phyloP scores from a whole-genome alignment of 768 basidiomycete genomes.

The Podaxis sp. region DNA sequence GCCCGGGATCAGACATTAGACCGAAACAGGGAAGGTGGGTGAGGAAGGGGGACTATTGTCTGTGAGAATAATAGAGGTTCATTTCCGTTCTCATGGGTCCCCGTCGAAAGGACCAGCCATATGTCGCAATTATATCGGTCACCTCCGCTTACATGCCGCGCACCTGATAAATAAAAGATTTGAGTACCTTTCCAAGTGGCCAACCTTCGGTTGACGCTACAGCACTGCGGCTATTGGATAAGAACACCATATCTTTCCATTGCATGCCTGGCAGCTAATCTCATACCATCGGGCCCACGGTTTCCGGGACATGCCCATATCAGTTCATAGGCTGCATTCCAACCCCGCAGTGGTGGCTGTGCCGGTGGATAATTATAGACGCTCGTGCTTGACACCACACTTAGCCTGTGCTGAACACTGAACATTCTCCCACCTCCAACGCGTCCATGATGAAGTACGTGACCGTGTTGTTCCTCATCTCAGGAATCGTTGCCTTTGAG shows the following conservation, averaged over 20 bases:
- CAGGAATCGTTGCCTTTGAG: slow-evolving; percentile 38
- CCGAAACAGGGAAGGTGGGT: neutral
- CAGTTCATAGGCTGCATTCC: neutral
- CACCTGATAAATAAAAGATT: neutral
- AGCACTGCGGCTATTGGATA: neutral
- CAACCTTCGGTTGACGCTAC: neutral
- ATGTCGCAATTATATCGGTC: slow-evolving; percentile 8
- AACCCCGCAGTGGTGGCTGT: slow-evolving; percentile 1
- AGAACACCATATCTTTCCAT: neutral
- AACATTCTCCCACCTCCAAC: neutral
- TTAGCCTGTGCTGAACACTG: neutral
- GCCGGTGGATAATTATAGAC: neutral
- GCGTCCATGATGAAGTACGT: slow-evolving; percentile 20
- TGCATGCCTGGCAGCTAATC: neutral
- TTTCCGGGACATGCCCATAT: neutral
- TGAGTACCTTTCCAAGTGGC: neutral
- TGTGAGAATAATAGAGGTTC: slow-evolving; percentile 9
- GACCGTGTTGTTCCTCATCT: slow-evolving; percentile 31
- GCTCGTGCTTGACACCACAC: neutral
- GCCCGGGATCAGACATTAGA: neutral
- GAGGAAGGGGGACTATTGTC: neutral
- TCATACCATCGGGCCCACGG: neutral
- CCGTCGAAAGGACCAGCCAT: slow-evolving; percentile 2
- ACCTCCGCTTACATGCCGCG: neutral
- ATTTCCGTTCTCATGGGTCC: slow-evolving; percentile 8